Percentiles rank a stretch among this genome's conserved stretches.
phyloP scores from a whole-genome alignment of 2,329 filamentous ascomycete species.

The Aspergillus tamarii region DNA sequence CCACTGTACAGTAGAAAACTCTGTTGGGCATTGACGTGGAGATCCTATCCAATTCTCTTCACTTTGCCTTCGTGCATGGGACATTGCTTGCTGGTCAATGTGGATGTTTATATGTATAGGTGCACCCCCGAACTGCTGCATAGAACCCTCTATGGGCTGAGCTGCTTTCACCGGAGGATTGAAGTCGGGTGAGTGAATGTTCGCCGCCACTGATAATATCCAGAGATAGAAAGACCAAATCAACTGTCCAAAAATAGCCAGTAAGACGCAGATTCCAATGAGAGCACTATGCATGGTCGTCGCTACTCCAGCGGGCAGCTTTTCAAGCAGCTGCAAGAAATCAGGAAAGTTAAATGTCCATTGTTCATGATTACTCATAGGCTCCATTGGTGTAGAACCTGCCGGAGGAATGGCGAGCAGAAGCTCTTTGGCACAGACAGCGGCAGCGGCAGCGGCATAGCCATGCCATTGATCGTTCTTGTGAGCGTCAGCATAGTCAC shows the following conservation, averaged over 20 bases:
- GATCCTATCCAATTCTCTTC: background rate
- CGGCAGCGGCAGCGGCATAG: constrained; percentile 10
- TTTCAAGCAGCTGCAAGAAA: background rate
- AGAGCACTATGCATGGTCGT: background rate
- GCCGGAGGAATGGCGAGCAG: constrained; percentile 3
- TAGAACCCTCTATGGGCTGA: too few species aligned
- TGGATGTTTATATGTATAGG: background rate
- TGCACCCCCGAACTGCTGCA: background rate
- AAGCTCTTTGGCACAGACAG: constrained; percentile 13
- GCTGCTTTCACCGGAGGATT: background rate
- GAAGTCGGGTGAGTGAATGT: background rate
- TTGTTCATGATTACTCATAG: background rate
- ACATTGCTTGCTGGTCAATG: background rate
- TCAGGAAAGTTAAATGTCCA: rapidly evolving
- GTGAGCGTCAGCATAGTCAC: constrained; percentile 14
- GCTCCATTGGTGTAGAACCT: too few species aligned
- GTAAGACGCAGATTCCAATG: background rate
- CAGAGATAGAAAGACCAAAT: background rate
- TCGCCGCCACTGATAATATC: background rate
- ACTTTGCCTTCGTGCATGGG: background rate
- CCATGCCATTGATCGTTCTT: constrained; percentile 12
- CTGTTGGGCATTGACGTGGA: background rate
- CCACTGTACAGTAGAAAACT: background rate
- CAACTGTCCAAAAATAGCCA: background rate
- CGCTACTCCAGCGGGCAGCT: background rate